phyloP scores from a whole-genome alignment of 495 filamentous ascomycete species.

The Penicillium subrubescens region DNA sequence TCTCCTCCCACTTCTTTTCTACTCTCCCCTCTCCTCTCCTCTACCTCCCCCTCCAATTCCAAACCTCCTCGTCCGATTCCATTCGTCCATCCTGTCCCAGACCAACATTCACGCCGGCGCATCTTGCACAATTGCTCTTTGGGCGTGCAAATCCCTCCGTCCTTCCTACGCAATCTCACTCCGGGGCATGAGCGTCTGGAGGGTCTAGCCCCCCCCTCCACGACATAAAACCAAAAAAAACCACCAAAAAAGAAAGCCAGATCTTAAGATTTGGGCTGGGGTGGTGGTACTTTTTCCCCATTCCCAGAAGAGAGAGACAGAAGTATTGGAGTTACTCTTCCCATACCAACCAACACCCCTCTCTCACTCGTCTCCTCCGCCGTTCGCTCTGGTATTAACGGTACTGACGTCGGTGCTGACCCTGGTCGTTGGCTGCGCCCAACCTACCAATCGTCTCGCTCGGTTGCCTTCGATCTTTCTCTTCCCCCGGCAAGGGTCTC shows the following conservation, averaged over 20 bases:
- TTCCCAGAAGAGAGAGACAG: no score
- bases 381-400: neutral
- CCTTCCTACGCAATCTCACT: slow-evolving; percentile 13
- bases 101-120: neutral
- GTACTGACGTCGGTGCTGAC: slow-evolving; percentile 26
- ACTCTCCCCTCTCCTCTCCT: neutral
- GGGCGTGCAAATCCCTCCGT: slow-evolving; percentile 4
- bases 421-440: slow-evolving; percentile 30
- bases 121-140: neutral
- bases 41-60: neutral
- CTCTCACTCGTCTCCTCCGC: neutral
- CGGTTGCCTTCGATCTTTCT: slow-evolving; percentile 23
- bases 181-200: slow-evolving; percentile 35
- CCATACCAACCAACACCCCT: neutral
- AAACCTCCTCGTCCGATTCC: neutral
- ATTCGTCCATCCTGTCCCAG: neutral
- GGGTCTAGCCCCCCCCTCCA: slow-evolving; percentile 38
- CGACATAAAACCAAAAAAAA: slow-evolving; percentile 9
- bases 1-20: neutral
- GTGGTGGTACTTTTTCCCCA: slow-evolving; percentile 9
- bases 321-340: neutral
- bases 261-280: slow-evolving; percentile 5
- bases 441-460: slow-evolving; percentile 28
- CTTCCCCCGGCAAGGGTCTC: slow-evolving; percentile 20
- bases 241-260: neutral